Base-by-base conservation (phyloP, 2,329 filamentous ascomycete species). In the Periconia macrospinosa region DNA sequence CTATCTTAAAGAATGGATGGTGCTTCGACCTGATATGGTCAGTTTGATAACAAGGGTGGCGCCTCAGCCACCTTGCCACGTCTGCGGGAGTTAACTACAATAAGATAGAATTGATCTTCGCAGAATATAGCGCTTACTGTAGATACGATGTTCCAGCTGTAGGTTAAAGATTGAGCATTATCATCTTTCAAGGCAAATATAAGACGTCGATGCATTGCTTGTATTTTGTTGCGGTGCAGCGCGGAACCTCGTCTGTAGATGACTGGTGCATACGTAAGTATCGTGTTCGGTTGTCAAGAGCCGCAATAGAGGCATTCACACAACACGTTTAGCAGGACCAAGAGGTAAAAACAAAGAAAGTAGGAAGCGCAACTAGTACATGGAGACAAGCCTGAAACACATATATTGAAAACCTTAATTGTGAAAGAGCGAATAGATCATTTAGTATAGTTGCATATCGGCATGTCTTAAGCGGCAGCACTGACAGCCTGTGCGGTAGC, bases 401-500 rank as follows among this genome's bases (percentile, higher is more conserved):
- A 13, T 37, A 37, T 37, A 13, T 37, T 3, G 15, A 14, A 37
- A 3, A 13, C 11, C 5, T 37, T 5, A 14, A 37, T 47, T 43
- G 11, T 8, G 52, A 69, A 69, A 18, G 68, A 71, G 66, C 57
- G 68, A 65, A 62, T 66, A 69, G 66, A 66, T 63, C 64, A 48
- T 45, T 19, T 46, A 45, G 33, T 30, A 37, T 30, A 45, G 13
- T 46, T 10, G 33, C 7, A 10, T 35, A 47, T 10, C 15, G 7
- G 35, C 23, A 37, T 2, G 11, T 14, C 42, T 56, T 62, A 74
- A 54, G 71, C 72, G 51, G 76, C 75, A 47, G 76, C 77, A 56
- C 74, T 76, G 44, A 78, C 74, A 58, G 73, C 75, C 57, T 75
- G 67, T 23, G 71, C 71, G 14, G 75, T 75, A 60, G 78, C 70